Base-by-base conservation (phyloP, 768 basidiomycete species). In the Trametes sanguinea region DNA sequence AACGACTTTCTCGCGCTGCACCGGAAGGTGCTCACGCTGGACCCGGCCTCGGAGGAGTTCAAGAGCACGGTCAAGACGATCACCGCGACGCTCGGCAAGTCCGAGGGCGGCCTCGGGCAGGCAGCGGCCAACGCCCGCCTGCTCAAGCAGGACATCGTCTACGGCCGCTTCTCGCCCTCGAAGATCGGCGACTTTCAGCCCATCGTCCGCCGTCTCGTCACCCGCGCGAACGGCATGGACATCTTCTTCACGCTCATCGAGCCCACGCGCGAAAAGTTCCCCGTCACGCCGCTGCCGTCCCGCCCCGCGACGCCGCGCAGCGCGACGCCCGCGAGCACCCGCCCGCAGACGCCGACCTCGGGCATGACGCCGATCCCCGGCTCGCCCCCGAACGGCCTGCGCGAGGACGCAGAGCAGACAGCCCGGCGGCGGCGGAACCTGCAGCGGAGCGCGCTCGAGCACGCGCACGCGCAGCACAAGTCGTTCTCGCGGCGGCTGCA, bases 161-260 rank as follows among this genome's bases (percentile, higher is more conserved):
- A 82, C 67, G 77, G 77, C 1, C 80, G 87, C 2, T 87, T 87
- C 67, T 75, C 81, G 0, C 88, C 88, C 0, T 70, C 68, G 2
- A 87, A 89, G 68, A 85, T 86, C 51, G 65, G 68, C 0, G 69
- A 72, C 3, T 77, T 92, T 17, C 86, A 88, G 56, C 68, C 73
- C 27, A 68, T 81, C 6, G 76, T 77, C 14, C 76, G 85, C 45
- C 74, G 82, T 3, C 76, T 89, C 63, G 78, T 80, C 4, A 83
- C 82, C 10, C 76, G 85, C 7, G 81, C 82, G n/a, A 78, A 86
- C 63, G 89, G 89, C 22, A 78, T 90, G 79, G 75, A 73, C 17
- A 71, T 82, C 42, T 90, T 88, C 67, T 90, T 87, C 62, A 73
- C 72, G 0, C 68, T 90, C n/a, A 80, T 88, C 9, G 86, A 90